Evolutionary conservation across 345 rosid species (phyloP).

Genomic region (Diplotaxis tenuifolia): DNA sequence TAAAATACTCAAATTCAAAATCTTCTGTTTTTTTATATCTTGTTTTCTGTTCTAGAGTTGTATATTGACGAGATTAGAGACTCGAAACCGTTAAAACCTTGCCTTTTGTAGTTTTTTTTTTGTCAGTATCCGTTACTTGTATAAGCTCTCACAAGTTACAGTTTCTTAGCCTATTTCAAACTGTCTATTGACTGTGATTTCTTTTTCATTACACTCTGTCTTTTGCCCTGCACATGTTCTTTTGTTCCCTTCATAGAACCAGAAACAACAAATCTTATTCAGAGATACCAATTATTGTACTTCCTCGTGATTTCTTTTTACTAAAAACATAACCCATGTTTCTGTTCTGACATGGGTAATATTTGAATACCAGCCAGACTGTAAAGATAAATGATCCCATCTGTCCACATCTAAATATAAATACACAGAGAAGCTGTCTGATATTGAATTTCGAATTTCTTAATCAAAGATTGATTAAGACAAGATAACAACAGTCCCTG

Average conservation of each 20-base stretch:
- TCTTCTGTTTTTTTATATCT: background rate
- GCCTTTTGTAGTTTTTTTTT: background rate
- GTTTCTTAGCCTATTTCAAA: slow-evolving; percentile 12
- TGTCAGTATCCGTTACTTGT: background rate
- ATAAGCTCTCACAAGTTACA: slow-evolving; percentile 19
- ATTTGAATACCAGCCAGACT: slow-evolving; percentile 28
- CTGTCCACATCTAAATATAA: slow-evolving; percentile 16
- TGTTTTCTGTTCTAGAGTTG: slow-evolving; percentile 1
- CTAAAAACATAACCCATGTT: slow-evolving; percentile 22
- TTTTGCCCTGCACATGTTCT: slow-evolving; percentile 41
- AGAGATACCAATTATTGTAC: slow-evolving; percentile 33
- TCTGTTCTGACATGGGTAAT: slow-evolving; percentile 27
- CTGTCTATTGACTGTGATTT: slow-evolving; percentile 21
- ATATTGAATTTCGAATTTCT: background rate
- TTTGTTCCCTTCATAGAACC: slow-evolving; percentile 32
- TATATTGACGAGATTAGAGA: background rate
- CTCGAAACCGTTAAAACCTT: background rate
- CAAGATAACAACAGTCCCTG: slow-evolving; percentile 23
- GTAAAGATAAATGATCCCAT: slow-evolving; percentile 23
- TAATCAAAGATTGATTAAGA: slow-evolving; percentile 33
- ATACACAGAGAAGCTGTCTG: background rate
- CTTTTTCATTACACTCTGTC: slow-evolving; percentile 28
- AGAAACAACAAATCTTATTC: slow-evolving; percentile 27
- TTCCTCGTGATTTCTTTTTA: background rate
- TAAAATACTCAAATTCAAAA: background rate